Conservation (phyloP, 352 stramenopile genomes). For the Phytophthora sp. region DNA sequence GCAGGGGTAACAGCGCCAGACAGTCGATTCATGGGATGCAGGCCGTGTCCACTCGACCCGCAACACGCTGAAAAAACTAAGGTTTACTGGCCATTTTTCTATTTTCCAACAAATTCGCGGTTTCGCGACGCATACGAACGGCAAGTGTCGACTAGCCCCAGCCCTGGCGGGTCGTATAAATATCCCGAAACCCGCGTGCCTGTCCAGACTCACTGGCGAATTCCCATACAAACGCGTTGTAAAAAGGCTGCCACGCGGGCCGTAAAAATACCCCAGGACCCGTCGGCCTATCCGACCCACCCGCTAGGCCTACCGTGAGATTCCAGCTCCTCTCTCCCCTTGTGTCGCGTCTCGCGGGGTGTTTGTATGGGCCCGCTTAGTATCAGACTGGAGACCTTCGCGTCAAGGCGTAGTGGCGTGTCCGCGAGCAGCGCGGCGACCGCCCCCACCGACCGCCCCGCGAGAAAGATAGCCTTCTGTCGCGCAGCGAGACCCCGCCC, state of each 20-base stretch:
- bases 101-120: conserved; percentile 12
- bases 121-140: not conserved
- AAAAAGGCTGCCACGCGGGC: too few relatives aligned
- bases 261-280: not conserved
- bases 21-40: conserved; percentile 21
- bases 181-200: not conserved
- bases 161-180: too few relatives aligned
- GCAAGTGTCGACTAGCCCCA: too few relatives aligned
- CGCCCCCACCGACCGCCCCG: too few relatives aligned
- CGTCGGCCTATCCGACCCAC: conserved; percentile 1
- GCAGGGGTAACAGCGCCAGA: conserved; percentile 23
- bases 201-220: too few relatives aligned
- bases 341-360: conserved; percentile 3
- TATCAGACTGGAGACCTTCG: conserved; percentile 41
- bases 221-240: not conserved
- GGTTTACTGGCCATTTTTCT: conserved; percentile 21
- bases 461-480: not conserved
- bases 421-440: conserved; percentile 3
- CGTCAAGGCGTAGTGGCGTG: conserved; percentile 13
- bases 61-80: conserved; percentile 1
- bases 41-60: not conserved
- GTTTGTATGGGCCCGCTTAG: conserved; percentile 30
- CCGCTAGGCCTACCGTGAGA: not conserved
- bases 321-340: conserved; percentile 19
- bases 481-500: not conserved